phyloP scores from a whole-genome alignment of 495 filamentous ascomycete genomes.

The Talaromyces adpressus region DNA sequence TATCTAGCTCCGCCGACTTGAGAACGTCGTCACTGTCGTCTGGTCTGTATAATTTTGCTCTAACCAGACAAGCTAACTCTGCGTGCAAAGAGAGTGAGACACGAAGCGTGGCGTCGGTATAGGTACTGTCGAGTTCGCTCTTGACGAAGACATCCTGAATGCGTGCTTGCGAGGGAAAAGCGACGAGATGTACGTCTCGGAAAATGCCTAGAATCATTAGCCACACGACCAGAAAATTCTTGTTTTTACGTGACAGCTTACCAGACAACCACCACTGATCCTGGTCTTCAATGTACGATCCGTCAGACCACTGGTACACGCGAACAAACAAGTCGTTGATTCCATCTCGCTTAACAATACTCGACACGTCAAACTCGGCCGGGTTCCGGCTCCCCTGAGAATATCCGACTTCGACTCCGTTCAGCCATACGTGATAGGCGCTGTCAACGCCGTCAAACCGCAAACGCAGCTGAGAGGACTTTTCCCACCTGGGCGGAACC shows the following conservation, averaged over 20 bases:
- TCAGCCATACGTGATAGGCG: conserved; percentile 59
- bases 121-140: conserved; percentile 47
- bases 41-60: conserved; percentile 20
- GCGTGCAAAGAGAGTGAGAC: conserved; percentile 35
- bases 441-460: conserved; percentile 64
- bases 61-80: conserved; percentile 14
- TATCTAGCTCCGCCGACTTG: background rate
- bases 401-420: conserved; percentile 52
- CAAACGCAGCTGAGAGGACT: conserved; percentile 45
- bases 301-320: conserved; percentile 59
- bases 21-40: conserved; percentile 13
- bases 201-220: conserved; percentile 47
- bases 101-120: conserved; percentile 45
- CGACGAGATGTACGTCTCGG: conserved; percentile 56
- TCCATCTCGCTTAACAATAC: conserved; percentile 26
- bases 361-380: conserved; percentile 54
- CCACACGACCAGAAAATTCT: background rate
- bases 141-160: conserved; percentile 54
- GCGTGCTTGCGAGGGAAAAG: conserved; percentile 39
- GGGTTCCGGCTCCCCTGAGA: conserved; percentile 59
- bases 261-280: conserved; percentile 52
- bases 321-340: conserved; percentile 47
- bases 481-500: conserved; percentile 32
- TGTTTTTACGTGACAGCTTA: conserved; percentile 3
- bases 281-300: conserved; percentile 60